phyloP scores from a whole-genome alignment of 1,284 basidiomycete genomes.

The Malassezia sympodialis region DNA sequence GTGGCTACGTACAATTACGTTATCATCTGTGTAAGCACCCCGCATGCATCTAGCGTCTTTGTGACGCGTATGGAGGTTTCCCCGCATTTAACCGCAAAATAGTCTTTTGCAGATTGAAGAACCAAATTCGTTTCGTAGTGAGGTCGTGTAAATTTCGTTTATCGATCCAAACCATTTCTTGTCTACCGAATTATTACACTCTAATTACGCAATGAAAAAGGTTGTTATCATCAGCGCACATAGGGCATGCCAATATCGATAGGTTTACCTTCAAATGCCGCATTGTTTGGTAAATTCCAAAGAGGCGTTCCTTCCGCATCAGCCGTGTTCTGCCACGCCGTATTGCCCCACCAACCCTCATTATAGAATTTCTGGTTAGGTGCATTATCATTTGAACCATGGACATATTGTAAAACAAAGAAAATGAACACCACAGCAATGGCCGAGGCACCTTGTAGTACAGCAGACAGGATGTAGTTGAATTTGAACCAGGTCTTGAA shows the following conservation, averaged over 20 bases:
- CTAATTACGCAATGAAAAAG: background rate
- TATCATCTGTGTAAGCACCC: background rate
- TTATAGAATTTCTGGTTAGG: background rate
- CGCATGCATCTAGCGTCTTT: too few species aligned
- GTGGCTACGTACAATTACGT: background rate
- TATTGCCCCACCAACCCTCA: slow-evolving; percentile 16
- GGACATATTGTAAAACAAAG: slow-evolving; percentile 6
- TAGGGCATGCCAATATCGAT: background rate
- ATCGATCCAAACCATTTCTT: too few species aligned
- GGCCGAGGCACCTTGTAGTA: slow-evolving; percentile 11
- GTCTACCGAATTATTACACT: background rate
- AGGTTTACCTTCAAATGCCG: background rate
- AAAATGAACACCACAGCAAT: slow-evolving; percentile 16
- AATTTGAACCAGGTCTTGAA: slow-evolving; percentile 11
- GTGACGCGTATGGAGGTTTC: background rate
- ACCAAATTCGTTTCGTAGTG: too few species aligned
- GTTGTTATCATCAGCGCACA: background rate
- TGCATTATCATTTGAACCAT: background rate
- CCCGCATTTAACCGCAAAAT: too few species aligned
- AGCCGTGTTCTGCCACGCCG: slow-evolving; percentile 2
- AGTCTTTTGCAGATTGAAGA: too few species aligned
- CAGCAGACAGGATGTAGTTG: slow-evolving; percentile 20
- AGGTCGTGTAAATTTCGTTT: too few species aligned
- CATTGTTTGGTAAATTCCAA: background rate
- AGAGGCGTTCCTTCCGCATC: background rate